Evolutionary conservation across 345 rosid genomes (phyloP), one percentile per base, ranked within the genome.

Genomic region (Hibiscus syriacus): DNA sequence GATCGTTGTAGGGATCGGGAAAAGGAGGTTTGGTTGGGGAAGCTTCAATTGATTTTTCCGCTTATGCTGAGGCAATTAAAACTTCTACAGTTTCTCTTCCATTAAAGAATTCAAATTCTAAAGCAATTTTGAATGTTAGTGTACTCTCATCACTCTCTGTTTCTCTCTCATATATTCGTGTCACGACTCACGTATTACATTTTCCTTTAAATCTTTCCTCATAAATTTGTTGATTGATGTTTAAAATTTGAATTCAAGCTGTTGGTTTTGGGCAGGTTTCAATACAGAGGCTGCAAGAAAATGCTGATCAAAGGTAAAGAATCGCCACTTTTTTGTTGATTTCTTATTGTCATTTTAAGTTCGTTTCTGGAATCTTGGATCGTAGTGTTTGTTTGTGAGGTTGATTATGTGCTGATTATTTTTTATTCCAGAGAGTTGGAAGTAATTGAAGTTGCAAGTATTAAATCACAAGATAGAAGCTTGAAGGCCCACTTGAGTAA

Each of bases 101-200:
- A 17, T 64, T 94, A 39, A 87, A 80, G 78, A 87, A 81, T 80
- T 81, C 94, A 3, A 86, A 74, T 55, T 75, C 87, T 0, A 81
- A 83, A 58, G 85, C 84, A n/a, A 57, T 89, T 72, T 83, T 94
- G 76, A 92, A 94, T 84, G 99, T 91, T 68, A 82, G 96, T 75
- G 48, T 39, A 71, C 56, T 38, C 3, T 1, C 13, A 4, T 41
- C 67, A 17, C 23, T 50, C 66, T 76, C 72, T 45, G 2, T 64
- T 45, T 45, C 54, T 68, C 55, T 70, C 68, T 76, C 72, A 53
- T 57, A 49, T 45, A 79, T 73, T 61, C 26, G 60, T 26, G 55
- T n/a, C n/a, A n/a, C n/a, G n/a, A n/a, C n/a, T 74, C 66, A 80
- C 75, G 64, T 20, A 61, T 73, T 38, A 66, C 55, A 72, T 76